phyloP scores from a whole-genome alignment of 768 basidiomycete species.

The Leccinum truebloodii region DNA sequence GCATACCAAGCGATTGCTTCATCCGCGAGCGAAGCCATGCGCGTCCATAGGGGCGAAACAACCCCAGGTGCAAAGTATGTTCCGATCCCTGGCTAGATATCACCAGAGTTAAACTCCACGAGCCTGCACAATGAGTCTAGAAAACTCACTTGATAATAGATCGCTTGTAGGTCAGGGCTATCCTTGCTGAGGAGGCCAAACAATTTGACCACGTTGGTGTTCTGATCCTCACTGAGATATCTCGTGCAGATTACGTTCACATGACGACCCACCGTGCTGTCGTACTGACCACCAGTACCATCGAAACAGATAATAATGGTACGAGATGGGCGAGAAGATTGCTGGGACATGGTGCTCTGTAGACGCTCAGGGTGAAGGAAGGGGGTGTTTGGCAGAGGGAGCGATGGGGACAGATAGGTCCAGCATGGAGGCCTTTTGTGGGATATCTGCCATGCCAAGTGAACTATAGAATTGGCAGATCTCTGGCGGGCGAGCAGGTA shows the following conservation, averaged over 20 bases:
- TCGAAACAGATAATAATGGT: slow-evolving; percentile 70
- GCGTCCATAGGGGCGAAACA: slow-evolving; percentile 60
- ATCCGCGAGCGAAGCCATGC: slow-evolving; percentile 64
- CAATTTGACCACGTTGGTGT: slow-evolving; percentile 72
- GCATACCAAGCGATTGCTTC: slow-evolving; percentile 71
- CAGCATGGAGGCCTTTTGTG: slow-evolving; percentile 6
- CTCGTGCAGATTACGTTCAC: neutral
- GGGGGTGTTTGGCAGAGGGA: neutral
- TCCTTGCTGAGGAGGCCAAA: slow-evolving; percentile 68
- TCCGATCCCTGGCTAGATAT: slow-evolving; percentile 45
- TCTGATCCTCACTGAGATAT: slow-evolving; percentile 32
- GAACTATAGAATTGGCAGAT: neutral
- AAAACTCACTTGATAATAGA: slow-evolving; percentile 67
- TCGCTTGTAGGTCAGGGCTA: slow-evolving; percentile 49
- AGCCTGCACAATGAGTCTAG: neutral
- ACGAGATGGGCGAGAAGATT: slow-evolving; percentile 30
- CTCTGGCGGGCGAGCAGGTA: neutral
- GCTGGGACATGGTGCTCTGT: slow-evolving; percentile 17
- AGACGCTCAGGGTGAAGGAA: neutral
- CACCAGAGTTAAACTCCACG: neutral
- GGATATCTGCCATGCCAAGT: neutral
- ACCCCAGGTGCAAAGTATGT: slow-evolving; percentile 61
- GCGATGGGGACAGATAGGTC: neutral
- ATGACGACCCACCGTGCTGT: slow-evolving; percentile 40
- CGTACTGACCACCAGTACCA: slow-evolving; percentile 59